A percentile compares a stretch with the other conserved stretches of the same genome.
These are phyloP conservation scores for Neurospora sp. DNA, from an alignment of 495 filamentous ascomycete species.

Conservation along the genomic window DNA sequence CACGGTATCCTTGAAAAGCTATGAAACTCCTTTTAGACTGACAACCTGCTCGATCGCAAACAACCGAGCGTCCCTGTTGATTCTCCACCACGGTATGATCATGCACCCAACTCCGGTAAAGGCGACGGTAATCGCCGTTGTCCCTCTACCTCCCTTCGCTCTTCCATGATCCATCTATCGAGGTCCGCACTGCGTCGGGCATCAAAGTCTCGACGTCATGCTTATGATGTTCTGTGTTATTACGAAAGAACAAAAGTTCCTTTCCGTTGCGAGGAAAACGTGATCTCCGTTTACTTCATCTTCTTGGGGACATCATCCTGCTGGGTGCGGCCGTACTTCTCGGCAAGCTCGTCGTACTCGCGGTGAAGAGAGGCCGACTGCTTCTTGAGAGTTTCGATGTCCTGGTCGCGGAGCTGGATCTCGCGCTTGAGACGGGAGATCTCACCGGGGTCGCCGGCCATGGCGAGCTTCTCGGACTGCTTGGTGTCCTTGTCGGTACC, in stretches of 20 bases:
- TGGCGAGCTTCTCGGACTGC: constrained; percentile 65
- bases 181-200: not conserved
- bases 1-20: not conserved
- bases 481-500: constrained; percentile 66
- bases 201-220: not conserved
- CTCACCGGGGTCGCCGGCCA: constrained; percentile 52
- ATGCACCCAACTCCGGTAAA: not conserved
- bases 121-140: not conserved
- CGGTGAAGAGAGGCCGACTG: constrained; percentile 64
- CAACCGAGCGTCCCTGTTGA: not conserved
- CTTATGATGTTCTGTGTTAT: not conserved
- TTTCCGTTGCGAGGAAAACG: not conserved
- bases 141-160: not conserved
- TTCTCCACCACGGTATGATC: not conserved
- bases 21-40: not conserved
- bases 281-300: constrained; percentile 42
- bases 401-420: constrained; percentile 58
- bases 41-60: not conserved
- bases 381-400: constrained; percentile 76
- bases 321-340: constrained; percentile 56
- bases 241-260: not conserved
- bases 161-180: not conserved
- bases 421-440: constrained; percentile 55
- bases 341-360: constrained; percentile 77
- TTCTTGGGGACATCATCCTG: constrained; percentile 54